phyloP scores from a whole-genome alignment of 2,329 filamentous ascomycete species.

The Tolypocladium endophyticum region DNA sequence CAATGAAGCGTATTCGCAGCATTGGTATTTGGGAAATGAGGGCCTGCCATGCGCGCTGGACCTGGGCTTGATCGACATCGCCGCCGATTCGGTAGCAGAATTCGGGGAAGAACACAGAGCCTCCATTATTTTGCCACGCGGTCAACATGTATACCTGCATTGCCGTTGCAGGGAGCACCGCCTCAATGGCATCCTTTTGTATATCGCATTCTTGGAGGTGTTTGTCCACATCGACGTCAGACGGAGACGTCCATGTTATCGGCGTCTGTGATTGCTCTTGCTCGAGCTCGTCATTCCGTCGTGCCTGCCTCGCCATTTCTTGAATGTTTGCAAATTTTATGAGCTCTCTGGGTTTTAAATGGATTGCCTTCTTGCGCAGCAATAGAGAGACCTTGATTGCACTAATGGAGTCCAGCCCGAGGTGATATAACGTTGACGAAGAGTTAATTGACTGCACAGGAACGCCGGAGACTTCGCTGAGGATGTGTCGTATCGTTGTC shows the following conservation, averaged over 20 bases:
- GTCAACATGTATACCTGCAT: slow-evolving; percentile 76
- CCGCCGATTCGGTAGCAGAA: slow-evolving; percentile 52
- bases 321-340: slow-evolving; percentile 53
- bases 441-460: slow-evolving; percentile 46
- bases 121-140: slow-evolving; percentile 59
- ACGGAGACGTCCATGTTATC: slow-evolving; percentile 18
- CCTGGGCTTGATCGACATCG: slow-evolving; percentile 18
- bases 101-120: slow-evolving; percentile 60
- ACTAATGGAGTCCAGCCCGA: slow-evolving; percentile 86
- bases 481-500: slow-evolving; percentile 30
- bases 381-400: slow-evolving; percentile 73
- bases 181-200: slow-evolving; percentile 34
- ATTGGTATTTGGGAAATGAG: slow-evolving; percentile 49
- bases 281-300: not conserved
- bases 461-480: slow-evolving; percentile 51
- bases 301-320: slow-evolving; percentile 42
- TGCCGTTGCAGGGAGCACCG: slow-evolving; percentile 57
- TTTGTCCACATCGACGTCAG: slow-evolving; percentile 22
- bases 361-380: slow-evolving; percentile 52
- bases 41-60: slow-evolving; percentile 51
- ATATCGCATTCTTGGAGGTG: slow-evolving; percentile 32
- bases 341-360: slow-evolving; percentile 60
- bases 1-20: slow-evolving; percentile 57
- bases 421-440: slow-evolving; percentile 62
- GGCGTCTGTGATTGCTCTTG: not conserved